Evolutionary conservation across 148 eudicot genomes (phyloP).

Genomic region (Persicaria tinctoria): DNA sequence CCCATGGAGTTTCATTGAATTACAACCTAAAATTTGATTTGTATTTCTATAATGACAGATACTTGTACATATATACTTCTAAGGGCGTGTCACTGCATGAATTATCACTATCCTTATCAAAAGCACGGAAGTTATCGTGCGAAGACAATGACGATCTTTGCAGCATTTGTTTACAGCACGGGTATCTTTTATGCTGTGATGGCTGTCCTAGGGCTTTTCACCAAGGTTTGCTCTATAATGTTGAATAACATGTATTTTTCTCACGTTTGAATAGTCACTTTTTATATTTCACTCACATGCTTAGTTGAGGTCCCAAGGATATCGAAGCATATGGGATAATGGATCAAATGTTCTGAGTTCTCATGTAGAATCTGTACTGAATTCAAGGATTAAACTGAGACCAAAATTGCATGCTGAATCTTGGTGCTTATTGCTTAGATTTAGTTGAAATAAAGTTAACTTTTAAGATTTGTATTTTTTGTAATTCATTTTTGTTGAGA

Average conservation of each 20-base stretch:
- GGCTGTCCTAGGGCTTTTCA: slow-evolving; percentile 84
- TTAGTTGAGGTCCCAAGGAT: background rate
- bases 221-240: slow-evolving; percentile 31
- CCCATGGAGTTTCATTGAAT: slow-evolving; percentile 61
- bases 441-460: background rate
- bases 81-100: slow-evolving; percentile 85
- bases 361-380: background rate
- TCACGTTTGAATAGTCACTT: background rate
- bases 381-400: background rate
- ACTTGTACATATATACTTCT: slow-evolving; percentile 62
- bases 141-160: slow-evolving; percentile 80
- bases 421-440: background rate
- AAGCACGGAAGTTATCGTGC: slow-evolving; percentile 28
- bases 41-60: slow-evolving; percentile 33
- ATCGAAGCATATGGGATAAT: background rate
- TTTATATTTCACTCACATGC: background rate
- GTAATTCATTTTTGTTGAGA: background rate
- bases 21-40: slow-evolving; percentile 16
- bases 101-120: slow-evolving; percentile 39
- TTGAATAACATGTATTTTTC: background rate
- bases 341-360: background rate
- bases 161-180: slow-evolving; percentile 55
- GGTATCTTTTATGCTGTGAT: slow-evolving; percentile 71
- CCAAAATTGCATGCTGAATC: background rate
- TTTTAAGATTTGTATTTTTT: background rate